Conservation (phyloP, 805 yeast species). For the Spencermartinsiella europaea region DNA sequence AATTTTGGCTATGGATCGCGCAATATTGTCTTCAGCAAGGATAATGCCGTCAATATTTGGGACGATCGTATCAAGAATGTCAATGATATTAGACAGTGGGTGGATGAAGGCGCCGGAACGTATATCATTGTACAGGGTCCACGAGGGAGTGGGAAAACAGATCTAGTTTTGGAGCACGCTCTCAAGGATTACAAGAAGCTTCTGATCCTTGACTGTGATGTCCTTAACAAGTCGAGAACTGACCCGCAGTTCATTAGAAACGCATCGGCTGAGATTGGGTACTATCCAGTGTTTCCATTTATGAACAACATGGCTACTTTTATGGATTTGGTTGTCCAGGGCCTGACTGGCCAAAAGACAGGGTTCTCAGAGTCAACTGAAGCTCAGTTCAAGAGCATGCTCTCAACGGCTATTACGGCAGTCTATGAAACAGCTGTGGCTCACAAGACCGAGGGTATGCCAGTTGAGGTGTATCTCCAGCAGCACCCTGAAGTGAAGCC, state of each 20-base stretch:
- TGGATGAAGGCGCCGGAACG: constrained; percentile 84
- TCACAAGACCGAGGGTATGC: constrained; percentile 11
- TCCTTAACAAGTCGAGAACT: constrained; percentile 63
- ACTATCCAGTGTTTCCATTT: constrained; percentile 94
- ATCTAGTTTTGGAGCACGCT: constrained; percentile 64
- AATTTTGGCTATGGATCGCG: constrained; percentile 1
- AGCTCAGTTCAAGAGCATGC: constrained; percentile 72
- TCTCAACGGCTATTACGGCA: constrained; percentile 65
- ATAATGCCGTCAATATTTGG: constrained; percentile 45
- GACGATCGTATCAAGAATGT: constrained; percentile 63
- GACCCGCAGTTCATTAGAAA: constrained; percentile 63
- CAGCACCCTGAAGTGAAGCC: constrained; percentile 84
- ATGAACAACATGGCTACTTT: constrained; percentile 71
- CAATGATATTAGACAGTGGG: constrained; percentile 68
- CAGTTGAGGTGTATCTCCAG: constrained; percentile 65
- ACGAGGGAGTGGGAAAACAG: constrained; percentile 89
- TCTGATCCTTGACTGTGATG: constrained; percentile 74
- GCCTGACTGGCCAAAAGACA: constrained; percentile 89
- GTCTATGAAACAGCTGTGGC: constrained; percentile 56
- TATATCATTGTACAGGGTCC: constrained; percentile 91
- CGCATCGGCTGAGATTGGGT: constrained; percentile 76
- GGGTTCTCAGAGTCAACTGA: constrained; percentile 83
- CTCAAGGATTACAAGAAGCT: constrained; percentile 56
- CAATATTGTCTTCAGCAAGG: constrained; percentile 17
- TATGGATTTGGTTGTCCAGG: constrained; percentile 80